These are phyloP conservation scores for Penicillium janthinellum DNA, from an alignment of 2,329 filamentous ascomycete species.

Conservation along the genomic window DNA sequence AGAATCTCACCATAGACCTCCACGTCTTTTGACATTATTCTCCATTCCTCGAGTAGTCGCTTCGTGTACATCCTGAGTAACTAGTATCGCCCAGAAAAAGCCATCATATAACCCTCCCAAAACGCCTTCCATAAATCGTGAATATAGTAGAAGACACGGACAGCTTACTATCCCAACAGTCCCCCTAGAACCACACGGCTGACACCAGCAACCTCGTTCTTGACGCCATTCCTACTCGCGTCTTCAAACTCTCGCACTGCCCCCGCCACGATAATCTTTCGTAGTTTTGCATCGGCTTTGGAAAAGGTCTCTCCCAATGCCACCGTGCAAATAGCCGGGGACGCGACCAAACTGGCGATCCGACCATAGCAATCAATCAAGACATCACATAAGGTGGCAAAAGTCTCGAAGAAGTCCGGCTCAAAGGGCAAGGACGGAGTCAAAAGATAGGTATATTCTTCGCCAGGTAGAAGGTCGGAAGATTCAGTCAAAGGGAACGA, in stretches of 20 bases:
- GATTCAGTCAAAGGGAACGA: conserved; percentile 52
- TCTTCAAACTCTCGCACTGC: conserved; percentile 94
- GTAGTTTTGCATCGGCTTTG: conserved; percentile 82
- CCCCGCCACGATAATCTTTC: conserved; percentile 85
- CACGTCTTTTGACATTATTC: conserved; percentile 6
- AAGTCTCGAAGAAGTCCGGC: conserved; percentile 95
- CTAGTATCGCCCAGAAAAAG: neutral
- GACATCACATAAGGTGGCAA: conserved; percentile 92
- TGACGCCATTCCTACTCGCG: conserved; percentile 71
- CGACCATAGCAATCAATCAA: conserved; percentile 88
- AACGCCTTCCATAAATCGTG: conserved; percentile 10
- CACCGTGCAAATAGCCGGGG: conserved; percentile 70
- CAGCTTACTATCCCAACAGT: conserved; percentile 58
- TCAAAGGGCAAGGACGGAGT: conserved; percentile 95
- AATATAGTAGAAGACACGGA: neutral
- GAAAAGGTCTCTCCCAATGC: conserved; percentile 79
- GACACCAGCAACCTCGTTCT: conserved; percentile 79
- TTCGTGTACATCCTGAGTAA: neutral
- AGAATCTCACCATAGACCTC: conserved; percentile 12
- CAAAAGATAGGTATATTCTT: conserved; percentile 84
- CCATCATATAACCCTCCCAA: neutral
- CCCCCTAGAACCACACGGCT: conserved; percentile 88
- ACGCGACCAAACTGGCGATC: conserved; percentile 73
- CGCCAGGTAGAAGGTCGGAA: conserved; percentile 70
- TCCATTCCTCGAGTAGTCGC: neutral